phyloP scores from a whole-genome alignment of 164 flowering plant genomes.

The Liquidambar formosana region DNA sequence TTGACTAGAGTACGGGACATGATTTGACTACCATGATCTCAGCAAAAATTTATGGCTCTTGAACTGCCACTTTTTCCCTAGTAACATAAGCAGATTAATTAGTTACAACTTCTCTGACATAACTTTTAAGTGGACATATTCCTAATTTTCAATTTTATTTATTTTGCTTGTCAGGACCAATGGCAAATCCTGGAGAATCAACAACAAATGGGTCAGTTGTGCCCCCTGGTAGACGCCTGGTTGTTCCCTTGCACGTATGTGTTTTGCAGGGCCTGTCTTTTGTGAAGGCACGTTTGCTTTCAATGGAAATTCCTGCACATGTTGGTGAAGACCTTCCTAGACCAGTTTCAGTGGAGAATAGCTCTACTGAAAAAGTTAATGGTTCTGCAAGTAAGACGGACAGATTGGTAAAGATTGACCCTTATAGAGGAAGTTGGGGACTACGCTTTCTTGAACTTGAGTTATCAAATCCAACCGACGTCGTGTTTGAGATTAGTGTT shows the following conservation, averaged over 20 bases:
- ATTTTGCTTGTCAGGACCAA: conserved; percentile 57
- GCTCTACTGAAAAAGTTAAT: conserved; percentile 24
- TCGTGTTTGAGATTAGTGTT: conserved; percentile 82
- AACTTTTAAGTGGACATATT: not conserved
- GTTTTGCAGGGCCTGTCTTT: conserved; percentile 91
- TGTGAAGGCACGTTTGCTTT: conserved; percentile 89
- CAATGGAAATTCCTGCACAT: conserved; percentile 98
- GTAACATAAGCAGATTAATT: not conserved
- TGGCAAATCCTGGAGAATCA: conserved; percentile 37
- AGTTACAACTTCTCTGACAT: not conserved
- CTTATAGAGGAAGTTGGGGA: conserved; percentile 98
- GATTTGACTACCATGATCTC: not conserved
- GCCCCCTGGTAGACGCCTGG: conserved; percentile 90
- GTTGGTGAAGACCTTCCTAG: conserved; percentile 65
- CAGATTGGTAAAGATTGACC: conserved; percentile 82
- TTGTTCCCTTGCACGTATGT: conserved; percentile 83
- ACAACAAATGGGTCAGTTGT: conserved; percentile 35
- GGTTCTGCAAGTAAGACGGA: conserved; percentile 43
- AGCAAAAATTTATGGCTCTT: not conserved
- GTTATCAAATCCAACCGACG: conserved; percentile 95
- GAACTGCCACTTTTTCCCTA: not conserved
- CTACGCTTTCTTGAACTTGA: conserved; percentile 96
- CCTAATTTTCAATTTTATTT: conserved; percentile 11
- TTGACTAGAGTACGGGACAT: not conserved
- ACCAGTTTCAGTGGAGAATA: conserved; percentile 29